These are phyloP conservation scores for Paramicrosporidium saccamoebae DNA, from an alignment of 371 early-diverging fungal genomes.

Conservation along the genomic window DNA sequence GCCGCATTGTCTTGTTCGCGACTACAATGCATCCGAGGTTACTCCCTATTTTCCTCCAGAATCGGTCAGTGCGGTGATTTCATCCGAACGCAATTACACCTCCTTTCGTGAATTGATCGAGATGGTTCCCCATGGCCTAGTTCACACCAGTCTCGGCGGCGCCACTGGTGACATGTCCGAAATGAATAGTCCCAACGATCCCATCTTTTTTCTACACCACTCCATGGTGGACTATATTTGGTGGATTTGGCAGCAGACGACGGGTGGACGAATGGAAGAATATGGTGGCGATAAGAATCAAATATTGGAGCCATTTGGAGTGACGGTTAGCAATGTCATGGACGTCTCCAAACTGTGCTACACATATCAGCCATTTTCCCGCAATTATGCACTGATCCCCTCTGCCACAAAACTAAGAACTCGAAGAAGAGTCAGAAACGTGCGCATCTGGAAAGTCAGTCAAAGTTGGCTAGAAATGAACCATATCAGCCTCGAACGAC, in stretches of 20 bases:
- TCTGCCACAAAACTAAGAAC: too few relatives aligned
- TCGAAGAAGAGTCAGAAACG: too few relatives aligned
- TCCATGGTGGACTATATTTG: conserved; percentile 13
- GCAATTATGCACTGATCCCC: too few relatives aligned
- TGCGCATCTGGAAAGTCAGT: too few relatives aligned
- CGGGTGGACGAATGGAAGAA: too few relatives aligned
- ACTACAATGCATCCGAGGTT: conserved; percentile 6
- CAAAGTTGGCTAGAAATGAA: too few relatives aligned
- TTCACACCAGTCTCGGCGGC: conserved; percentile 11
- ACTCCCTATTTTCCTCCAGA: conserved; percentile 8
- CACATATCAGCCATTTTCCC: too few relatives aligned
- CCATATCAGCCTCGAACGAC: too few relatives aligned
- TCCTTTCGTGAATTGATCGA: conserved; percentile 9
- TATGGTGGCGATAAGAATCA: too few relatives aligned
- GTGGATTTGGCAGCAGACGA: conserved; percentile 12
- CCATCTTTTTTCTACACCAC: conserved; percentile 12
- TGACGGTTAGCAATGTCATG: too few relatives aligned
- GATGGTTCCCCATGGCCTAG: conserved; percentile 9
- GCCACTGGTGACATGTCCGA: conserved; percentile 11
- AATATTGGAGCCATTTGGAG: too few relatives aligned
- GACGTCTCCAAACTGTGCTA: too few relatives aligned
- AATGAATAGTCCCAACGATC: conserved; percentile 9
- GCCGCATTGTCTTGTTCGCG: conserved; percentile 8
- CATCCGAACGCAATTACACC: conserved; percentile 2
- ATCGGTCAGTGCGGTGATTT: conserved; percentile 6